Conservation (phyloP, 2,329 filamentous ascomycete species). For the Rugonectria rugulosa region DNA sequence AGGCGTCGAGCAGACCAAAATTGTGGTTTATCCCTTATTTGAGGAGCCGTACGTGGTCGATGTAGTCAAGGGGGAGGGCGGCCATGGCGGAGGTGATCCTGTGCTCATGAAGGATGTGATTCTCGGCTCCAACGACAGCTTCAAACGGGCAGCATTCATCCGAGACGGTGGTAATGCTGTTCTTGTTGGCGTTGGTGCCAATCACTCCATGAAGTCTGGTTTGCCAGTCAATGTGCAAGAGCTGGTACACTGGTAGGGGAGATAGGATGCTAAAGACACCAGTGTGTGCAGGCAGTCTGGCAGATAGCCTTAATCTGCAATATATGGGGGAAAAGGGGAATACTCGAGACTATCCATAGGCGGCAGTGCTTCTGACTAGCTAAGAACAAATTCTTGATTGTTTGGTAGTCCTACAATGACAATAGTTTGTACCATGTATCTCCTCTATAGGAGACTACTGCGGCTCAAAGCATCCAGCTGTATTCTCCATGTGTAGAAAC, state of each 20-base stretch:
- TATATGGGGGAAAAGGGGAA: no score
- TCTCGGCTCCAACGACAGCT: slow-evolving; percentile 61
- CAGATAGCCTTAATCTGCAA: no score
- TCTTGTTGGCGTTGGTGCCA: slow-evolving; percentile 66
- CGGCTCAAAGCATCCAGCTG: neutral
- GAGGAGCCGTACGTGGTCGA: slow-evolving; percentile 64
- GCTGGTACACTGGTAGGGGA: slow-evolving; percentile 26
- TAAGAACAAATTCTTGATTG: no score
- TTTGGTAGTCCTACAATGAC: no score
- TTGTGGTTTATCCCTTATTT: slow-evolving; percentile 62
- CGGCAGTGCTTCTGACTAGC: no score
- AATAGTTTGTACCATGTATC: no score
- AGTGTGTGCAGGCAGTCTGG: no score
- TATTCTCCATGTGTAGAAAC: slow-evolving; percentile 1
- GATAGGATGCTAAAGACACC: neutral
- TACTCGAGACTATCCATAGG: no score
- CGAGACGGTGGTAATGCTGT: slow-evolving; percentile 66
- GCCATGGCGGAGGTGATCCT: slow-evolving; percentile 67
- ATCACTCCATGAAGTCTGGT: slow-evolving; percentile 55
- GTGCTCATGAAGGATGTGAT: slow-evolving; percentile 61
- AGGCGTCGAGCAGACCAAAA: slow-evolving; percentile 46
- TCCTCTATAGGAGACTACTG: no score
- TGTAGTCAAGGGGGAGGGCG: slow-evolving; percentile 59
- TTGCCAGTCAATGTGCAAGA: slow-evolving; percentile 36
- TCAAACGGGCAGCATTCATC: slow-evolving; percentile 62